Conservation (phyloP, 768 basidiomycete species). For the Leucogyrophana mollusca region DNA sequence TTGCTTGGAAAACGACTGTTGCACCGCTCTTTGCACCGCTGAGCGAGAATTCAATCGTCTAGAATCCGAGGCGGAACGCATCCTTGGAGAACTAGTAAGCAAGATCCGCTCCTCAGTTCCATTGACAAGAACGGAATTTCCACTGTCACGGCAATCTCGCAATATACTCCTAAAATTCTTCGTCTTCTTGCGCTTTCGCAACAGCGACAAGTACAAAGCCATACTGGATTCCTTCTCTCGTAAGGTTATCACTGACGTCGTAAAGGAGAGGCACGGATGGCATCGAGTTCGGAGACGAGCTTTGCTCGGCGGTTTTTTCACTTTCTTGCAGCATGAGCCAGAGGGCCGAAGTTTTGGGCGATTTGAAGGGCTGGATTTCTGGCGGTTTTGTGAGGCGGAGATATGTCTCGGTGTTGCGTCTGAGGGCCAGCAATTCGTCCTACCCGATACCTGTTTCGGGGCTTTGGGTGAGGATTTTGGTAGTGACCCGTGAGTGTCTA, state of each 20-base stretch:
- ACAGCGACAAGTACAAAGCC: conserved; percentile 45
- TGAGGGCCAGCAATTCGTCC: conserved; percentile 56
- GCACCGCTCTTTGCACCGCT: conserved; percentile 36
- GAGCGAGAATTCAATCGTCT: conserved; percentile 42
- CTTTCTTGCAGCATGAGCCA: conserved; percentile 22
- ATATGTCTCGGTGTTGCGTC: conserved; percentile 52
- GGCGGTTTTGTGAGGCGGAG: conserved; percentile 48
- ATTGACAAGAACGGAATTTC: conserved; percentile 11
- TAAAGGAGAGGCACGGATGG: conserved; percentile 20
- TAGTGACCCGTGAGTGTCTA: conserved; percentile 22
- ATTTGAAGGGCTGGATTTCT: conserved; percentile 38
- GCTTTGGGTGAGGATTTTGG: conserved; percentile 49
- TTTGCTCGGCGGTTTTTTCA: conserved; percentile 23
- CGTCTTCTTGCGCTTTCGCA: conserved; percentile 57
- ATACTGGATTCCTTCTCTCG: conserved; percentile 31
- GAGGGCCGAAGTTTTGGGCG: conserved; percentile 2
- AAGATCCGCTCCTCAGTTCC: conserved; percentile 26
- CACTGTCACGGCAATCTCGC: conserved; percentile 23
- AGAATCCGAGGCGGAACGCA: conserved; percentile 40
- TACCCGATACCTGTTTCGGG: conserved; percentile 54
- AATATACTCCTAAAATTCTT: conserved; percentile 48
- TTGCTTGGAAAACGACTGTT: conserved; percentile 35
- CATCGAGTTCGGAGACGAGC: conserved; percentile 26
- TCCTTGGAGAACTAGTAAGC: conserved; percentile 35
- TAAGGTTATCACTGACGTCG: conserved; percentile 18